Base-by-base conservation (phyloP, 352 stramenopile genomes). In the Globisporangium solare region DNA sequence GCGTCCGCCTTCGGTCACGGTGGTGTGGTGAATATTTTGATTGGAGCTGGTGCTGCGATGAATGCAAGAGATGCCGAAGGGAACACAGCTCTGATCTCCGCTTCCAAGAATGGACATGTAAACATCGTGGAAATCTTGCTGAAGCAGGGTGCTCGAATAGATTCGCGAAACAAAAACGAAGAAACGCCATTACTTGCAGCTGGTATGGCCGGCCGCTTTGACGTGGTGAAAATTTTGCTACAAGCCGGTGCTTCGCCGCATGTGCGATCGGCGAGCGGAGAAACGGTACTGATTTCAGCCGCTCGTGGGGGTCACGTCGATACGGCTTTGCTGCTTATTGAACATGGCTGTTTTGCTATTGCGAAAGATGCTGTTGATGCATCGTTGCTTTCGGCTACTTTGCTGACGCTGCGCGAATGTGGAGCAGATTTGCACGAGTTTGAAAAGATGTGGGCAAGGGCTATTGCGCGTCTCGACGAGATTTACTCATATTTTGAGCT, bases 151-250 rank as follows among this genome's bases (percentile, higher is more conserved):
- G 51, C 24, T 14, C 20, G 11, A 39, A 18, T 40, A 15, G 18
- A 50, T 31, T 6, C 31, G 12, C 14, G 0, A 8, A 57, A 57
- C 17, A 22, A 21, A 20, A 43, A 27, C 11, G 40, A 20, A 48
- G 40, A 57, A 42, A 57, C 51, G 24, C 12, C 51, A 2, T 3
- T 50, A n/a, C 51, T 57, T 20, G 40, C 51, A 42, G 51, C 51
- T 50, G 51, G 24, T 10, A 35, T 35, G 6, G 27, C 24, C n/a
- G 51, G 51, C 3, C 43, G 50, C 1, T 57, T 50, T 31, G 51
- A 57, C 1, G 24, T 50, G 24, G 21, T 50, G 10, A 39, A 57
- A 3, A 0, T 40, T 27, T 20, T 50, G 17, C 13, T 3, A 13
- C 24, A 6, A 35, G 51, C 51, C 11, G 51, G 51, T 14, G 51